Conservation (phyloP, 495 filamentous ascomycete species). For the Clavariopsis aquatica region DNA sequence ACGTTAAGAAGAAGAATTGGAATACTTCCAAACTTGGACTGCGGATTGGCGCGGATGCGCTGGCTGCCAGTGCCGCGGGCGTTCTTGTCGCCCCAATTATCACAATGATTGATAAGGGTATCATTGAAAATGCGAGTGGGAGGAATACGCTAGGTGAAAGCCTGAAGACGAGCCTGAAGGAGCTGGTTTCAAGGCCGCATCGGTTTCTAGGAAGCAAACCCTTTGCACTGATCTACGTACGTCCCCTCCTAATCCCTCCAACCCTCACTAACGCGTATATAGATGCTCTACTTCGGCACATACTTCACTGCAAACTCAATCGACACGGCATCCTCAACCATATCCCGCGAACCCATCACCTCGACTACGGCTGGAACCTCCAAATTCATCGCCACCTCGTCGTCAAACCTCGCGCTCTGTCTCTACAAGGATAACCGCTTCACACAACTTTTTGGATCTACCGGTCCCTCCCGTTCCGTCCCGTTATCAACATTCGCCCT, state of each 20-base stretch:
- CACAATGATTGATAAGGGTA: slow-evolving; percentile 88
- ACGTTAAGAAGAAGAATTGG: slow-evolving; percentile 50
- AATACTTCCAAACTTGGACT: slow-evolving; percentile 72
- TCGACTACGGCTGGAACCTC: slow-evolving; percentile 65
- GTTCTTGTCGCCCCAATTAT: slow-evolving; percentile 83
- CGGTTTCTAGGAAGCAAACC: slow-evolving; percentile 74
- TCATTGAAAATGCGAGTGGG: slow-evolving; percentile 94
- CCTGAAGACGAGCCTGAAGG: slow-evolving; percentile 61
- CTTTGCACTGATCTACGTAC: slow-evolving; percentile 75
- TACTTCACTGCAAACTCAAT: slow-evolving; percentile 88
- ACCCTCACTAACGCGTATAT: slow-evolving; percentile 4
- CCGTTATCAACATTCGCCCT: slow-evolving; percentile 68
- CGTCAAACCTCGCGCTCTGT: slow-evolving; percentile 87
- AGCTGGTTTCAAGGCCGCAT: slow-evolving; percentile 68
- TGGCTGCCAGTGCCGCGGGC: slow-evolving; percentile 75
- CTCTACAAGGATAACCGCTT: slow-evolving; percentile 92
- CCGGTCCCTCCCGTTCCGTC: slow-evolving; percentile 53
- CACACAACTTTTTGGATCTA: slow-evolving; percentile 72
- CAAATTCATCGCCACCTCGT: slow-evolving; percentile 80
- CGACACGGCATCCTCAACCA: slow-evolving; percentile 75
- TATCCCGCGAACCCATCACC: slow-evolving; percentile 56
- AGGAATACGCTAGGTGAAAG: slow-evolving; percentile 68
- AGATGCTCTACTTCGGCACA: slow-evolving; percentile 79
- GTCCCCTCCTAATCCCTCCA: background rate
- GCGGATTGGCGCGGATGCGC: slow-evolving; percentile 70